Evolutionary conservation across 768 basidiomycete species (phyloP), one percentile per base, ranked within the genome.

Genomic region (Lyophyllum semitale): DNA sequence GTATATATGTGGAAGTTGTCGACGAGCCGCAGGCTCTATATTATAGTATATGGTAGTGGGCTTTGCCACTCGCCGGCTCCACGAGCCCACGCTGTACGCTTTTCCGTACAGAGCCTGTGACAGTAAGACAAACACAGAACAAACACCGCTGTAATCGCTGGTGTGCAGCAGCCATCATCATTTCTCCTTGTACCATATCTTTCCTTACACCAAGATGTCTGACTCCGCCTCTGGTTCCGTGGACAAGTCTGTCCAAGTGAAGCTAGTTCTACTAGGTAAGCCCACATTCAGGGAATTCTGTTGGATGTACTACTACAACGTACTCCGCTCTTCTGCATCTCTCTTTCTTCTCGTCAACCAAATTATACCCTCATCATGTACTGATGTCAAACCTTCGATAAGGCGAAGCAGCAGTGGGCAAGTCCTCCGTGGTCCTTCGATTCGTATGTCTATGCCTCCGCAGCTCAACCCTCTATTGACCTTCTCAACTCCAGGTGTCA

Each of bases 351-450:
- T 35, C 27, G 20, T 48, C 48, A 51, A 44, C 55, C 48, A 12
- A 35, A 26, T 18, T 23, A 8, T n/a, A 8, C 7, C 18, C 3
- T 18, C 7, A 35, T 11, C 15, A 33, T 12, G 22, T 47, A 11
- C 58, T 56, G 49, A 62, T 46, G n/a, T 49, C 53, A 59, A 46
- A 46, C 54, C 55, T 62, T 53, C 65, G 51, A 58, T 41, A 63
- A 98, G 95, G 96, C 63, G 96, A 99, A 79, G 95, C 96, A 57
- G 96, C 96, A 51, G 96, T 99, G 42, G 96, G 96, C 58, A 99
- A 99, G 81, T 97, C 95, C 9, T 97, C 94, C n/a, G 87, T 99
- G 51, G 96, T 98, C 43, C 83, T 98, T 56, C 88, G 96, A 71
- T 99, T 99, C 72, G 95, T 97, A 71, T 63, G 90, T 77, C 48